Evolutionary conservation across 2,329 filamentous ascomycete species (phyloP).

Genomic region (Metarhizium anisopliae): DNA sequence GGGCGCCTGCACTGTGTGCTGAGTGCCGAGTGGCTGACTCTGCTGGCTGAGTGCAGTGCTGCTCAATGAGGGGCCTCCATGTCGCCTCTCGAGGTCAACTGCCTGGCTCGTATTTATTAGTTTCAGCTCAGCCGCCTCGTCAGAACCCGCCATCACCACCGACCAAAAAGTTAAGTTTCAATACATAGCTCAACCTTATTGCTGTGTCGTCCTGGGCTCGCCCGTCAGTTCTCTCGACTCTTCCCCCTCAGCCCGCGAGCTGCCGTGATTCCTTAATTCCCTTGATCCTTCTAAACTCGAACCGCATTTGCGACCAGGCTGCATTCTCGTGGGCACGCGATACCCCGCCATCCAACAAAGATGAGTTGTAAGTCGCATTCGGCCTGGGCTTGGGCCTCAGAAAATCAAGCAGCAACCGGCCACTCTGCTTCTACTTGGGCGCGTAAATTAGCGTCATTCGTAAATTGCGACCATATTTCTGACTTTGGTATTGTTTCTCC

Average conservation of each 20-base stretch:
- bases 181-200: neutral
- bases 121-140: neutral
- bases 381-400: neutral
- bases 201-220: neutral
- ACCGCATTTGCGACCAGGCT: neutral
- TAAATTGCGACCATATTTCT: neutral
- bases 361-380: constrained; percentile 23
- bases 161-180: neutral
- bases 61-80: no score
- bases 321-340: constrained; percentile 1
- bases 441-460: neutral
- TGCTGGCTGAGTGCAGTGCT: no score
- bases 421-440: neutral
- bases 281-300: neutral
- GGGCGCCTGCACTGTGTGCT: no score
- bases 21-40: no score
- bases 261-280: neutral
- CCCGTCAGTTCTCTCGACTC: neutral
- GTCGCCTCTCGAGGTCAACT: no score
- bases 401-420: neutral
- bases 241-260: neutral
- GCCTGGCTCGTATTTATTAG: neutral
- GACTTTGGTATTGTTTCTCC: constrained; percentile 14
- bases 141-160: neutral
- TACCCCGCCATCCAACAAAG: constrained; percentile 17